Conservation (phyloP, 805 yeast genomes). For the Wickerhamomyces ciferrii region DNA sequence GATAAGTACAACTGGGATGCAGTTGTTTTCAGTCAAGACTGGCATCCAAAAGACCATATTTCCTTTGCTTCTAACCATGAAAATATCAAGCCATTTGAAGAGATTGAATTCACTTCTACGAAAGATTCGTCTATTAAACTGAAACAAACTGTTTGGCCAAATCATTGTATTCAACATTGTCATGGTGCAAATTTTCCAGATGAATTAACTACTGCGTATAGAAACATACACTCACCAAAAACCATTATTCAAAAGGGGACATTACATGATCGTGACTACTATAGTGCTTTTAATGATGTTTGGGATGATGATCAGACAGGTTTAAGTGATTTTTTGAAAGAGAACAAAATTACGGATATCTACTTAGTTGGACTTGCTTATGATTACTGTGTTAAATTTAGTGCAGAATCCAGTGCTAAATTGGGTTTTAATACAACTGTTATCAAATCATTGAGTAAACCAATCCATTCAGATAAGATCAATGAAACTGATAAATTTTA, state of each 20-base stretch:
- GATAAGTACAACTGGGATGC: slow-evolving; percentile 48
- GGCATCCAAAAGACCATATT: slow-evolving; percentile 79
- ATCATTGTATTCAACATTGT: slow-evolving; percentile 76
- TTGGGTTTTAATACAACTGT: slow-evolving; percentile 64
- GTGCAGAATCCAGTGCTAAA: slow-evolving; percentile 63
- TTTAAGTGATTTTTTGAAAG: slow-evolving; percentile 41
- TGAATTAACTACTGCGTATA: slow-evolving; percentile 33
- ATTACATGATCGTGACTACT: slow-evolving; percentile 70
- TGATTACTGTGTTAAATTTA: slow-evolving; percentile 79
- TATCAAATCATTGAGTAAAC: slow-evolving; percentile 46
- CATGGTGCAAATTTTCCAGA: slow-evolving; percentile 60
- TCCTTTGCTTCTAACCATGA: slow-evolving; percentile 76
- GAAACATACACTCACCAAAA: slow-evolving; percentile 28
- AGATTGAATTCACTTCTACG: slow-evolving; percentile 47
- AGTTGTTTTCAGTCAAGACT: slow-evolving; percentile 74
- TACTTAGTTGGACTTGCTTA: slow-evolving; percentile 79
- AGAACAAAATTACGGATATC: slow-evolving; percentile 50
- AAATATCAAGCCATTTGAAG: slow-evolving; percentile 42
- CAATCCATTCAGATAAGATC: slow-evolving; percentile 44
- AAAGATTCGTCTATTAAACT: slow-evolving; percentile 23
- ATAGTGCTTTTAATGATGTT: slow-evolving; percentile 79
- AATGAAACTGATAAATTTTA: slow-evolving; percentile 31
- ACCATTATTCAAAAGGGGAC: slow-evolving; percentile 67
- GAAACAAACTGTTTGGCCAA: slow-evolving; percentile 75
- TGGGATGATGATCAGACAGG: slow-evolving; percentile 74